Conservation (phyloP, 78 protist species). For the Emiliania huxleyi region DNA sequence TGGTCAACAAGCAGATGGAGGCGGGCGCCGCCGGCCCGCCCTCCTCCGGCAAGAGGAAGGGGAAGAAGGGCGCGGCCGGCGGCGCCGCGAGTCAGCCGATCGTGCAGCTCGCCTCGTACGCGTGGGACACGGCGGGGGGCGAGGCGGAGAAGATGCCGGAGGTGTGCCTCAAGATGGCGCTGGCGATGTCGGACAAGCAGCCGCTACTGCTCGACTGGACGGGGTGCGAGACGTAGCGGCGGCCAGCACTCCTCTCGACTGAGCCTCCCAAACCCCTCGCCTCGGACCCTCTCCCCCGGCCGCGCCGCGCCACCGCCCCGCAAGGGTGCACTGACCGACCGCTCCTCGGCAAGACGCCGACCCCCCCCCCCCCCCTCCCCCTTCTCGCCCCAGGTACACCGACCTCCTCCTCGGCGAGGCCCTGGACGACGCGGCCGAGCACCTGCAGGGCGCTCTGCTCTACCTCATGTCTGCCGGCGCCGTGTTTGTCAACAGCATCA, state of each 20-base stretch:
- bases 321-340: too few species aligned
- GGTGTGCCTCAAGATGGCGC: neutral
- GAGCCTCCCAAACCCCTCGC: too few species aligned
- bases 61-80: neutral
- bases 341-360: too few species aligned
- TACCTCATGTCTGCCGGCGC: neutral
- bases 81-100: neutral
- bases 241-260: neutral
- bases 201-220: neutral
- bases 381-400: too few species aligned
- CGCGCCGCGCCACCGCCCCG: too few species aligned
- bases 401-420: too few species aligned
- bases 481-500: neutral
- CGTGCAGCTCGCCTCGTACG: neutral
- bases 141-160: neutral
- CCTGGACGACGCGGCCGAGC: neutral
- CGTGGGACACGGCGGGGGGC: neutral
- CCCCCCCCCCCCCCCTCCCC: too few species aligned
- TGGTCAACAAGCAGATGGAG: neutral
- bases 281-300: too few species aligned
- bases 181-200: neutral
- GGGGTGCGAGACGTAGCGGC: too few species aligned
- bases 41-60: neutral
- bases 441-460: neutral
- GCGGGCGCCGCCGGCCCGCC: neutral